Evolutionary conservation across 768 basidiomycete genomes (phyloP), one percentile per base, ranked within the genome.

Genomic region (Calocera viscosa): DNA sequence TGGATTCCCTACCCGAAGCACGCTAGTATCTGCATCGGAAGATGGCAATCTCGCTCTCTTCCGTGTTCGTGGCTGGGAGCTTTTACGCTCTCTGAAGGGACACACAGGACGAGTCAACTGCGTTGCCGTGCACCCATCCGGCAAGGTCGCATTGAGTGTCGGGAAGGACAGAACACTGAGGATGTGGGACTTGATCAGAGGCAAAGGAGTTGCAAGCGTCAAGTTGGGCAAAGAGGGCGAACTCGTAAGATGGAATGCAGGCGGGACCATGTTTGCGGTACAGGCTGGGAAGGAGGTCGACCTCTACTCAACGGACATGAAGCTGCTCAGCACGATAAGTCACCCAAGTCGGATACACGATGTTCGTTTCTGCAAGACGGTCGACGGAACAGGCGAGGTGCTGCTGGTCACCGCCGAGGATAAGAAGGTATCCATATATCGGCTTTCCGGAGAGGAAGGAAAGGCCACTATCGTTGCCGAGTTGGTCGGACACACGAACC

Each of bases 151-250:
- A 0, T 76, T 99, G 41, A 92, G 87, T 68, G 93, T 97, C 0
- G 95, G 96, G 7, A 88, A 86, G 72, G 96, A 98, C 72, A 82
- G 83, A 70, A 91, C 90, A 1, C 70, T 98, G 67, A 83, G 94
- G 47, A 96, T 99, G 94, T 99, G 96, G 96, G 96, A 99, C 80
- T 79, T 99, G 63, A 94, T 97, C 91, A 80, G 94, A 49, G 95
- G 95, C 0, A 88, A 89, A 75, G 91, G 91, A 2, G 85, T 85
- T 12, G 92, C 91, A 7, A 92, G 93, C 75, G 88, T 85, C 53
- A 94, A 94, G 74, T 76, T 99, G 3, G 91, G 91, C 24, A 89
- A 87, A 78, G 95, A 99, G 80, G 94, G 89, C 0, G 95, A 99
- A 72, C 75, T 89, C n/a, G 91, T 95, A 16, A 83, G 88, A 32